Base-by-base conservation (phyloP, 2,329 filamentous ascomycete species). In the Apiospora malaysiana region DNA sequence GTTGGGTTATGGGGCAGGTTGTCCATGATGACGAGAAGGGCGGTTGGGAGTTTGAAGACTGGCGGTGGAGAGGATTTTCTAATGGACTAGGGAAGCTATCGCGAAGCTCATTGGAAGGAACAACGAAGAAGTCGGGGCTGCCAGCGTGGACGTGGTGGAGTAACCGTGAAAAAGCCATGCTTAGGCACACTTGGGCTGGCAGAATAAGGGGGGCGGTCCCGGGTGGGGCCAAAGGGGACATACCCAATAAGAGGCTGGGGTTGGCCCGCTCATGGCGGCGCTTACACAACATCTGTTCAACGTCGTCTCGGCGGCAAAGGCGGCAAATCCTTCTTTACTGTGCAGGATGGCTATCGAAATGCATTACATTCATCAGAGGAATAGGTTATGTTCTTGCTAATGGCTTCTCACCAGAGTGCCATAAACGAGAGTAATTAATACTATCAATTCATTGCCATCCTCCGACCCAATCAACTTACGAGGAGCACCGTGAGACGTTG, bases 111-210 rank as follows among this genome's bases (percentile, higher is more conserved):
- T 59, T 59, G 51, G 51, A 32, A 32, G 51, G 27, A 27, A 32
- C 14, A 5, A 5, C 14, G 49, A 32, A 27, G 23, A 18, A 56
- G 49, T 56, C n/a, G 25, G 23, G 49, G 49, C 49, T 56, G 49
- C 49, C 49, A 56, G 49, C 49, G 49, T 56, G 49, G 49, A 25
- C 49, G 49, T 56, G 49, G 49, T 56, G 49, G 49, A 56, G 49
- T 9, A 49, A 49, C 47, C 23, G 2, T 16, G 42, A 23, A 49
- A 59, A 59, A 18, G 7, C 18, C 8, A 27, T 37, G 27, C 51
- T 59, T 59, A 37, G 51, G 27, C 27, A 59, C 51, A 25, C 51
- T 6, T 8, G 16, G 18, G 21, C 18, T 37, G 27, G 27, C 27
- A 59, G n/a, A 8, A 21, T 59, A 21, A 21, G 16, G 27, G 12